Evolutionary conservation across 2,329 filamentous ascomycete species (phyloP).

Genomic region (Cercospora canescens): DNA sequence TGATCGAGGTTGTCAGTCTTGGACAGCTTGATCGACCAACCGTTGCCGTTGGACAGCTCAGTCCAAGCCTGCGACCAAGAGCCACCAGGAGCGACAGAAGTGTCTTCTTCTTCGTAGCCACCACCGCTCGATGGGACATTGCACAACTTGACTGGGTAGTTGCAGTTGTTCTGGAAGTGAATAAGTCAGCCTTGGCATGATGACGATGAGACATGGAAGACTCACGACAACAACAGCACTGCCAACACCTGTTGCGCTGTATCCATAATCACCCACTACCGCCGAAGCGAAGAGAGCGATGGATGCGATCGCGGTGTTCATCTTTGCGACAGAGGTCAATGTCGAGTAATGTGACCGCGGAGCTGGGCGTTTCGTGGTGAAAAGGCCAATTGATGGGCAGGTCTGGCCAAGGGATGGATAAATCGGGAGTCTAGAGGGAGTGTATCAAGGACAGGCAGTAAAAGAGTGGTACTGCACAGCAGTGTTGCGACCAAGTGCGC

Average conservation of each 20-base stretch:
- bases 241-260: constrained; percentile 25
- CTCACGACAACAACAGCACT: constrained; percentile 29
- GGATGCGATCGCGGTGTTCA: constrained; percentile 29
- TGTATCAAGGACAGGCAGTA: constrained; percentile 30
- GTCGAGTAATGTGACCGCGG: no score
- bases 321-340: constrained; percentile 12
- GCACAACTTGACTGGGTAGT: constrained; percentile 34
- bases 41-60: constrained; percentile 34
- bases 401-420: constrained; percentile 22
- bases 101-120: constrained; percentile 29
- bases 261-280: constrained; percentile 13
- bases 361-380: background rate
- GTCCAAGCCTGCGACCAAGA: constrained; percentile 37
- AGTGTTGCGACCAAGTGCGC: constrained; percentile 35
- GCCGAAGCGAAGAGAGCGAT: constrained; percentile 25
- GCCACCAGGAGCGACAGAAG: constrained; percentile 28
- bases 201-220: background rate
- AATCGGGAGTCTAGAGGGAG: constrained; percentile 18
- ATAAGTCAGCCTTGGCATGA: background rate
- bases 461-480: constrained; percentile 39
- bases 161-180: constrained; percentile 31
- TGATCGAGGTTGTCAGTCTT: constrained; percentile 29
- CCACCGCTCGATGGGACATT: constrained; percentile 33
- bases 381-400: background rate
- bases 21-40: constrained; percentile 43